Conservation (phyloP, 208 protist species). For the Vickermania ingenoplastis region DNA sequence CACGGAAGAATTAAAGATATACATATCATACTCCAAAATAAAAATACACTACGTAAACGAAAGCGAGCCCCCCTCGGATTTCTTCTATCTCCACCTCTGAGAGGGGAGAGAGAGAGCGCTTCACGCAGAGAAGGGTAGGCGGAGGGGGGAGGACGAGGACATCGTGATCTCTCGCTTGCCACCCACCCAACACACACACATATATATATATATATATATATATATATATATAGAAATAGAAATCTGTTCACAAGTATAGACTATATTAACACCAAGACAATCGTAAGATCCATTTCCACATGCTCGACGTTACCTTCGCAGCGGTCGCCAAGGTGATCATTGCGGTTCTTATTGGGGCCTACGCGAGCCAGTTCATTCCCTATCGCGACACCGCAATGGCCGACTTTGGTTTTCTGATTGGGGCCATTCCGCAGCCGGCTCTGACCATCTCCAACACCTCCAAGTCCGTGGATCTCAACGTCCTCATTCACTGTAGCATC, state of each 20-base stretch:
- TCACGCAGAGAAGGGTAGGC: too few relatives aligned
- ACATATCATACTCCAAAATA: too few relatives aligned
- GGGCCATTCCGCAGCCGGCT: constrained; percentile 43
- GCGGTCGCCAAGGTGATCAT: constrained; percentile 72
- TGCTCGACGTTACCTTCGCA: constrained; percentile 58
- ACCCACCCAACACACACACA: too few relatives aligned
- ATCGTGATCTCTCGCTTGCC: too few relatives aligned
- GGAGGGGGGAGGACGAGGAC: too few relatives aligned
- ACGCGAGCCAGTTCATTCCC: constrained; percentile 44
- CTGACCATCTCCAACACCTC: constrained; percentile 61
- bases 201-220: neutral
- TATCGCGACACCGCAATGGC: constrained; percentile 27
- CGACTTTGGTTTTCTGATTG: constrained; percentile 65
- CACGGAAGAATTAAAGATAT: too few relatives aligned
- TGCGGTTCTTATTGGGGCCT: constrained; percentile 58
- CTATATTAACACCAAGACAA: too few relatives aligned
- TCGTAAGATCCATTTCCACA: constrained; percentile 4
- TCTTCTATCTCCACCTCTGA: too few relatives aligned
- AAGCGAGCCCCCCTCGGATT: too few relatives aligned
- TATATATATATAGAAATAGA: neutral
- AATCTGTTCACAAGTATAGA: neutral
- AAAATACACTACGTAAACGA: too few relatives aligned
- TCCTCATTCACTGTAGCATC: constrained; percentile 25
- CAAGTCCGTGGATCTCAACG: constrained; percentile 17
- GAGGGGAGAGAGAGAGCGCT: too few relatives aligned